These are phyloP conservation scores for Aspergillus olivimuriae DNA, from an alignment of 495 filamentous ascomycete genomes.

Conservation along the genomic window DNA sequence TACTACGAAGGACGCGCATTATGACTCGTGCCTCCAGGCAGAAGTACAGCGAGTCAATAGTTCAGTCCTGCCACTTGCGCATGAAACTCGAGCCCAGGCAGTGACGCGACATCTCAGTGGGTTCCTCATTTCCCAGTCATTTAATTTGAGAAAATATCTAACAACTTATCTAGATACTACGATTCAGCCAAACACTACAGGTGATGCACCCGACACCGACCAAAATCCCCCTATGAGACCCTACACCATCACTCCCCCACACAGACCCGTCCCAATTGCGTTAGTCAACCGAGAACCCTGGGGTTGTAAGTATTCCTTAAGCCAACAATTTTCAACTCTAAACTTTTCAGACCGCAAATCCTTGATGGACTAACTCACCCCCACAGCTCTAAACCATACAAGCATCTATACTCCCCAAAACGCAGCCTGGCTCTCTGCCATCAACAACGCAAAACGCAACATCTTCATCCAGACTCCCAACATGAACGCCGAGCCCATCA, in stretches of 20 bases:
- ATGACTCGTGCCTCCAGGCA: slow-evolving; percentile 50
- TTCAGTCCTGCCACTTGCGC: slow-evolving; percentile 36
- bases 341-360: neutral
- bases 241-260: slow-evolving; percentile 47
- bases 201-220: slow-evolving; percentile 46
- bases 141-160: slow-evolving; percentile 6
- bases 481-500: slow-evolving; percentile 63
- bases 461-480: slow-evolving; percentile 74
- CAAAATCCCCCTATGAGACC: slow-evolving; percentile 54
- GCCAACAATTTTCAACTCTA: no score
- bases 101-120: slow-evolving; percentile 57
- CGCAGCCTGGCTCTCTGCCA: slow-evolving; percentile 59
- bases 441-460: slow-evolving; percentile 52
- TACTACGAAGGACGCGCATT: slow-evolving; percentile 51
- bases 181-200: slow-evolving; percentile 42
- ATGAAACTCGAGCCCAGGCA: slow-evolving; percentile 48
- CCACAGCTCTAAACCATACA: slow-evolving; percentile 46
- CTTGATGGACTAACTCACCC: neutral
- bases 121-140: neutral
- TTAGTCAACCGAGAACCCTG: slow-evolving; percentile 62
- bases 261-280: slow-evolving; percentile 61
- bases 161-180: slow-evolving; percentile 41
- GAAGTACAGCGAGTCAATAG: slow-evolving; percentile 58
- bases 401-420: slow-evolving; percentile 64
- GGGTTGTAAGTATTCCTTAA: slow-evolving; percentile 34